Conservation (phyloP, 2,329 filamentous ascomycete species). For the Aspergillus sp. region DNA sequence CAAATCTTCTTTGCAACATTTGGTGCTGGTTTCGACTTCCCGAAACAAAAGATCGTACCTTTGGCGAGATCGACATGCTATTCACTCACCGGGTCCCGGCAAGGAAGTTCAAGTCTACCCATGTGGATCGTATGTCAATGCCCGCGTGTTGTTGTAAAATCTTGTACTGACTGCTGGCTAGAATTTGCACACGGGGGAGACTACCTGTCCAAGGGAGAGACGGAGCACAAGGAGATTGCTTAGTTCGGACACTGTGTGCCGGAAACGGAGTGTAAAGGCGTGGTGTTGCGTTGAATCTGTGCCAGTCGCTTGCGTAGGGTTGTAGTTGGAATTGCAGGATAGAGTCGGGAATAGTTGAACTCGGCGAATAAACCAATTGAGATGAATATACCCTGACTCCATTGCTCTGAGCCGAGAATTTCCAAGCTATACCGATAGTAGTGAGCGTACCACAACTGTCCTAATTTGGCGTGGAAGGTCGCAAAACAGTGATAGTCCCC, state of each 20-base stretch:
- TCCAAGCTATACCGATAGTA: neutral
- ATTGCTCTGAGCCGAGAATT: no score
- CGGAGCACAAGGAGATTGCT: neutral
- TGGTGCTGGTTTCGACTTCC: constrained; percentile 46
- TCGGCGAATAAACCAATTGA: neutral
- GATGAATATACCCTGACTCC: no score
- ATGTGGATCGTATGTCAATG: constrained; percentile 8
- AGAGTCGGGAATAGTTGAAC: neutral
- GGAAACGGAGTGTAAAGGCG: neutral
- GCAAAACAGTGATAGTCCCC: neutral
- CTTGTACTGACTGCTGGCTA: neutral
- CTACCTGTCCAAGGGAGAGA: neutral
- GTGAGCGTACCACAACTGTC: neutral
- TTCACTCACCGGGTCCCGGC: constrained; percentile 46
- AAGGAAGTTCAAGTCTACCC: constrained; percentile 40
- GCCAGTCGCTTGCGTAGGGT: neutral
- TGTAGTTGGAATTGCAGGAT: neutral
- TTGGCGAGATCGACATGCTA: constrained; percentile 47
- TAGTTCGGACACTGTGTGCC: neutral
- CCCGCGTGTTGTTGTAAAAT: neutral
- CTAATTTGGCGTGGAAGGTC: neutral
- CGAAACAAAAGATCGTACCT: constrained; percentile 44
- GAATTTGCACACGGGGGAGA: constrained; percentile 2
- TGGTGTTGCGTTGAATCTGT: neutral
- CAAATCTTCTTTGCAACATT: constrained; percentile 28